Conservation (phyloP, 2,329 filamentous ascomycete genomes). For the Sphaerulina vaccinii region DNA sequence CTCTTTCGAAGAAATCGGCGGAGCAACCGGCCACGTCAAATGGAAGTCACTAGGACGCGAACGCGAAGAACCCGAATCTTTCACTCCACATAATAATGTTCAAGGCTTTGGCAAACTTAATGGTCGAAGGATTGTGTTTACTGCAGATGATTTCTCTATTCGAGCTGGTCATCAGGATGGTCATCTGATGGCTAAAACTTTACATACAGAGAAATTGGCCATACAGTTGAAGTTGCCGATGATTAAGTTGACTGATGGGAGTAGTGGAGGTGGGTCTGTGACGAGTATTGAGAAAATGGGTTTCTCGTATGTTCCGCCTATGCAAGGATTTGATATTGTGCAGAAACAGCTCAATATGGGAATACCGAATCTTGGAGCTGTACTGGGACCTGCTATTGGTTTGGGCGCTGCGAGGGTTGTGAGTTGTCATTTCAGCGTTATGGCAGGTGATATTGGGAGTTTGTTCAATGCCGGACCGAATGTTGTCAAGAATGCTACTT, state of each 20-base stretch:
- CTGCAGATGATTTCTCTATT: conserved; percentile 64
- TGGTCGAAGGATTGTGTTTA: conserved; percentile 58
- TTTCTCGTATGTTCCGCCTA: conserved; percentile 60
- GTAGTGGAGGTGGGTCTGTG: conserved; percentile 61
- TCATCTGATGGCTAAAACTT: conserved; percentile 53
- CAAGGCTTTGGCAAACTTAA: conserved; percentile 53
- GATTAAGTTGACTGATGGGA: conserved; percentile 64
- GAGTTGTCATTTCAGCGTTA: conserved; percentile 63
- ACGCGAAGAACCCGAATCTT: conserved; percentile 51
- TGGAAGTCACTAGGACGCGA: conserved; percentile 53
- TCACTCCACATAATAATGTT: conserved; percentile 62
- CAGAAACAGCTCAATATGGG: conserved; percentile 58
- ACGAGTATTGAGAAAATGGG: conserved; percentile 57
- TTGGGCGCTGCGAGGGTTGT: conserved; percentile 62
- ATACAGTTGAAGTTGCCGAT: conserved; percentile 59
- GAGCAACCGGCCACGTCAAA: conserved; percentile 57
- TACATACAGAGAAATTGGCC: conserved; percentile 63
- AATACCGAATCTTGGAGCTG: conserved; percentile 64
- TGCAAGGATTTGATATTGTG: conserved; percentile 56
- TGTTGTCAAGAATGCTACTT: conserved; percentile 61
- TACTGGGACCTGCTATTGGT: conserved; percentile 63
- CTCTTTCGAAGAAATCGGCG: conserved; percentile 60
- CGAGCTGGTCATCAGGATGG: conserved; percentile 65
- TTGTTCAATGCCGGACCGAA: conserved; percentile 65
- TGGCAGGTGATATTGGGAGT: conserved; percentile 62